Evolutionary conservation across 192 early-diverging fungal genomes (phyloP).

Genomic region (Backusella morwellensis): DNA sequence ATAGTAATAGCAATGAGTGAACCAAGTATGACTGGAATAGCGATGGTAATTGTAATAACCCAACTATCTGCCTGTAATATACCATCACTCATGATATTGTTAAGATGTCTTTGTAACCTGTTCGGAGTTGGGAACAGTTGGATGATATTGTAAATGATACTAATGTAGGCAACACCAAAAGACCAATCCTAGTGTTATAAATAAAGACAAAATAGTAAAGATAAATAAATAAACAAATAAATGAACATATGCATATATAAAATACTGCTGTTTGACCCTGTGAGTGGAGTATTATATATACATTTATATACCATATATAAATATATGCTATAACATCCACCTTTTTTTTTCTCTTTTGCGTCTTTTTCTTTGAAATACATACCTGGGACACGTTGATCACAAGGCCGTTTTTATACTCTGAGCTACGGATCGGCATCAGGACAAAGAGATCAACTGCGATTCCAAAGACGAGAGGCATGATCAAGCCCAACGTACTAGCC

Average conservation of each 20-base stretch:
- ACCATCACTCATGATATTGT: conserved; percentile 32
- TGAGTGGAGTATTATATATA: background rate
- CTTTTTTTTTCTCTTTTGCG: background rate
- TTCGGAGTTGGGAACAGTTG: conserved; percentile 46
- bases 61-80: conserved; percentile 24
- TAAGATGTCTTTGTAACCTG: conserved; percentile 34
- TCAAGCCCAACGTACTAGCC: conserved; percentile 50
- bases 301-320: background rate
- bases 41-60: conserved; percentile 32
- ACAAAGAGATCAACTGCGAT: conserved; percentile 73
- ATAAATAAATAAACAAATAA: background rate
- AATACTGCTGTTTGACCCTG: background rate
- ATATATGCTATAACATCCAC: background rate
- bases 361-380: conserved; percentile 9
- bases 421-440: conserved; percentile 55
- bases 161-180: conserved; percentile 70
- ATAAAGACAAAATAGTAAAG: background rate
- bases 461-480: conserved; percentile 69
- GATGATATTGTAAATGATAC: conserved; percentile 52
- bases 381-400: conserved; percentile 36
- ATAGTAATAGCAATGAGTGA: conserved; percentile 29
- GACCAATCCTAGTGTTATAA: conserved; percentile 62
- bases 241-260: background rate
- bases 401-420: conserved; percentile 16
- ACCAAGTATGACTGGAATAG: conserved; percentile 31